Conservation (phyloP, 306 rosid genomes). For the Castanea crenata region DNA sequence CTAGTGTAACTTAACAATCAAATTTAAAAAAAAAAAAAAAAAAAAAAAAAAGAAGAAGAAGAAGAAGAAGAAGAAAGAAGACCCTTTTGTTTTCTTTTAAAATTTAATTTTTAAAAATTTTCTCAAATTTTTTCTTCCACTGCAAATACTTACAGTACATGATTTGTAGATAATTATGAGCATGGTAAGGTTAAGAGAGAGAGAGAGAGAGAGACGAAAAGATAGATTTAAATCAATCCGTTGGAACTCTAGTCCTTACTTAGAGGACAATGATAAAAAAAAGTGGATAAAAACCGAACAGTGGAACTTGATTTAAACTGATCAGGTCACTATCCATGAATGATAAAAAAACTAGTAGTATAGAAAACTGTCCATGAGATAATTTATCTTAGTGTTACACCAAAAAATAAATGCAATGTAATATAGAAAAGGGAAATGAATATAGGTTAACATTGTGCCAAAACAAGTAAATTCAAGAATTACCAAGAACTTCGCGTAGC, state of each 20-base stretch:
- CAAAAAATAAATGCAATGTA: background rate
- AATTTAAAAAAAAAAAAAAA: no score
- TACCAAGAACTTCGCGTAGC: constrained; percentile 92
- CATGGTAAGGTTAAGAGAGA: background rate
- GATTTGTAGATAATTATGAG: background rate
- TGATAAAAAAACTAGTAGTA: background rate
- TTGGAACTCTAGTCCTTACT: background rate
- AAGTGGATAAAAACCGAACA: background rate
- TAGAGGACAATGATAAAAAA: background rate
- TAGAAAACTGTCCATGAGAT: background rate
- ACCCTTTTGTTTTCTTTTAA: background rate
- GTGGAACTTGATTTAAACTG: background rate
- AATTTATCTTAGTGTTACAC: constrained; percentile 12
- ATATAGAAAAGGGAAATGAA: background rate
- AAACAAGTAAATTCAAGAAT: constrained; percentile 18
- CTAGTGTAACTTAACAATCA: no score
- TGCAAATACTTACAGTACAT: constrained; percentile 40
- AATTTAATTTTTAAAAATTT: background rate
- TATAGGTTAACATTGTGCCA: background rate
- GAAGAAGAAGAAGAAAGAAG: no score
- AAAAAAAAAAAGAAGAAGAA: no score
- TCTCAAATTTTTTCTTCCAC: background rate
- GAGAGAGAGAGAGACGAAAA: background rate
- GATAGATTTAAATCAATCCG: background rate
- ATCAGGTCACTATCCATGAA: background rate